phyloP scores from a whole-genome alignment of 2,329 filamentous ascomycete genomes.

The Immersiporthe knoxdaviesiana region DNA sequence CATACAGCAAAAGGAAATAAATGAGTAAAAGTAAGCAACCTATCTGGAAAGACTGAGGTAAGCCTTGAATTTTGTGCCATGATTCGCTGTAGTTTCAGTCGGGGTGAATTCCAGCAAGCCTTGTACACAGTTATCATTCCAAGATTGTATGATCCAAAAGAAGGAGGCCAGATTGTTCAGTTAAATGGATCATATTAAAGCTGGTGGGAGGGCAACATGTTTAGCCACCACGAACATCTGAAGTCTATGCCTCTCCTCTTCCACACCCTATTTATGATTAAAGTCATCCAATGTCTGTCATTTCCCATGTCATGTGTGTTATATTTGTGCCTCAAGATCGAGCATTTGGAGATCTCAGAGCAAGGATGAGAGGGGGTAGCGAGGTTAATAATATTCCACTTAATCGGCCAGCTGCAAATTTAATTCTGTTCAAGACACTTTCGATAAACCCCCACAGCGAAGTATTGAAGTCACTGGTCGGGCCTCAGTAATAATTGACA shows the following conservation, averaged over 20 bases:
- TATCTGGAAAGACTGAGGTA: too few relatives aligned
- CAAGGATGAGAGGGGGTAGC: conserved; percentile 58
- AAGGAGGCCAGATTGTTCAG: too few relatives aligned
- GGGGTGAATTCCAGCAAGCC: too few relatives aligned
- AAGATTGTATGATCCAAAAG: too few relatives aligned
- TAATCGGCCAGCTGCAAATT: conserved; percentile 61
- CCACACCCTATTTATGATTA: conserved; percentile 36
- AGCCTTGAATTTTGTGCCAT: too few relatives aligned
- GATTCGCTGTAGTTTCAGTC: too few relatives aligned
- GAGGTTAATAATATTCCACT: conserved; percentile 57
- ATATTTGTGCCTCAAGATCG: conserved; percentile 42
- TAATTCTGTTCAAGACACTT: conserved; percentile 54
- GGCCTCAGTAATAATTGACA: too few relatives aligned
- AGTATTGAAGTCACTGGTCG: too few relatives aligned
- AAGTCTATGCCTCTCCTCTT: conserved; percentile 49
- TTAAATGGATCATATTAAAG: too few relatives aligned
- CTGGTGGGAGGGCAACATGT: background rate
- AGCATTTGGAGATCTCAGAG: conserved; percentile 52
- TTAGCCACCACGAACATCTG: conserved; percentile 52
- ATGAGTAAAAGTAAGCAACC: too few relatives aligned
- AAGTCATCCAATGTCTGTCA: conserved; percentile 44
- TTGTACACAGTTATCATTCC: too few relatives aligned
- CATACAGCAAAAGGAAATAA: too few relatives aligned
- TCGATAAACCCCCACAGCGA: conserved; percentile 37
- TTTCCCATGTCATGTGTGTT: conserved; percentile 51